A percentile compares a stretch with the other conserved stretches of the same genome.
Conservation (phyloP, 2,329 filamentous ascomycete genomes). For the Daldinia sp. region DNA sequence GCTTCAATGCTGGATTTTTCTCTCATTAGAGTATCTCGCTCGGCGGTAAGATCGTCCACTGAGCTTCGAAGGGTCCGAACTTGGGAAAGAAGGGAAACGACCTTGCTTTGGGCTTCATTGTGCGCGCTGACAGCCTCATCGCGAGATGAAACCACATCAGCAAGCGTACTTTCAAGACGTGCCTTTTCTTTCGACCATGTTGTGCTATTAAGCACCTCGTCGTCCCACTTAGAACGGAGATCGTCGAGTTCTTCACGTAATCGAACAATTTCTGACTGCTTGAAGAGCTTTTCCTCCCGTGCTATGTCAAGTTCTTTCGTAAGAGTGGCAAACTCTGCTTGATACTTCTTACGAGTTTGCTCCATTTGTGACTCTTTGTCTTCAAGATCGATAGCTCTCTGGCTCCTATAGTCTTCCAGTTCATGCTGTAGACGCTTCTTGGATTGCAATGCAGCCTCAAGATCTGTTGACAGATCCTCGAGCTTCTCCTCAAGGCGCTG, state of each 20-base stretch:
- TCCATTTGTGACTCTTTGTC: conserved; percentile 97
- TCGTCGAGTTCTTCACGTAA: conserved; percentile 97
- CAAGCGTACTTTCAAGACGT: conserved; percentile 85
- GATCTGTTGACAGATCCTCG: conserved; percentile 89
- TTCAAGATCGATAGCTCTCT: conserved; percentile 94
- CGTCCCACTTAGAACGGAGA: conserved; percentile 94
- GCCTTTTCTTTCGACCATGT: conserved; percentile 99
- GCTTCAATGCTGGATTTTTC: conserved; percentile 92
- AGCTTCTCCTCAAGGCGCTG: conserved; percentile 90
- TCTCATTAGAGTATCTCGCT: conserved; percentile 83
- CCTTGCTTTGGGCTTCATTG: conserved; percentile 92
- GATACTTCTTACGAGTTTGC: conserved; percentile 97
- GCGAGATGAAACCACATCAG: conserved; percentile 87
- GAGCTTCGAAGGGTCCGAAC: conserved; percentile 83
- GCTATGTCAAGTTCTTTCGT: conserved; percentile 94
- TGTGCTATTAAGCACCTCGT: conserved; percentile 95
- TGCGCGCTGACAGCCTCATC: conserved; percentile 94
- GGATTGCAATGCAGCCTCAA: conserved; percentile 83
- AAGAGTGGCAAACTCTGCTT: conserved; percentile 86
- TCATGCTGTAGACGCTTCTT: conserved; percentile 97
- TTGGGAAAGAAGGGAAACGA: conserved; percentile 88
- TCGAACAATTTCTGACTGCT: conserved; percentile 84
- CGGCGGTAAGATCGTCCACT: conserved; percentile 84
- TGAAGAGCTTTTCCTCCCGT: conserved; percentile 86
- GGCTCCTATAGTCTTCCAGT: conserved; percentile 94